Evolutionary conservation across 1,139 yeast genomes (phyloP), one percentile per base, ranked within the genome.

Genomic region (Lodderomyces oxycetoniae): DNA sequence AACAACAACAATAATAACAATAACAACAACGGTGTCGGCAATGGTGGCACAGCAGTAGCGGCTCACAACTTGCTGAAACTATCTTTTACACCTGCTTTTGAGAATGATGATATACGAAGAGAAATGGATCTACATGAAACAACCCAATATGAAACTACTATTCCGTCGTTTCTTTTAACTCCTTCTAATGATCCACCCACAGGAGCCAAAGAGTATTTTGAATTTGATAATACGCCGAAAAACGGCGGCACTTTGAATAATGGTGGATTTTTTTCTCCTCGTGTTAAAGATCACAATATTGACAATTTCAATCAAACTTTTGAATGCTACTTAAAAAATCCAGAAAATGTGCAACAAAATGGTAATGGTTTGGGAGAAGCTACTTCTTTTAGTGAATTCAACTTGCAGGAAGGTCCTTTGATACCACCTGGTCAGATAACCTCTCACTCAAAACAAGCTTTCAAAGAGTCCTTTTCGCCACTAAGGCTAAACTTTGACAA

Each of bases 171-270:
- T 20, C 32, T 42, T 33, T 43, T 63, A 13, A 67, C 74, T 0
- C 73, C 73, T 0, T 53, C 58, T 5, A 60, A 65, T 64, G 63
- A 62, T 29, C 71, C 73, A 1, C 72, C 73, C 1, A 59, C 59
- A 6, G n/a, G 58, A 4, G 46, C 44, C 5, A 39, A 46, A 28
- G 68, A 59, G n/a, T 66, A 65, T 45, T 66, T 66, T 37, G 70
- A 59, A 17, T 17, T 41, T 8, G 37, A 35, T 14, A 24, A 26
- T 9, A 23, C 40, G 8, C 36, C 36, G 15, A 30, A 22, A 24
- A 33, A 26, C 21, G 26, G 20, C 8, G 29, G 28, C 12, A 28
- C 22, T 24, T 24, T 36, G 11, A 32, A 32, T 17, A n/a, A 32
- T 12, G 46, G 46, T 16, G 36, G 44, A 5, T 42, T 39, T 23